Evolutionary conservation across 257 asterid species (phyloP), one percentile per base, ranked within the genome.

Genomic region (Solanum ossicruentum): DNA sequence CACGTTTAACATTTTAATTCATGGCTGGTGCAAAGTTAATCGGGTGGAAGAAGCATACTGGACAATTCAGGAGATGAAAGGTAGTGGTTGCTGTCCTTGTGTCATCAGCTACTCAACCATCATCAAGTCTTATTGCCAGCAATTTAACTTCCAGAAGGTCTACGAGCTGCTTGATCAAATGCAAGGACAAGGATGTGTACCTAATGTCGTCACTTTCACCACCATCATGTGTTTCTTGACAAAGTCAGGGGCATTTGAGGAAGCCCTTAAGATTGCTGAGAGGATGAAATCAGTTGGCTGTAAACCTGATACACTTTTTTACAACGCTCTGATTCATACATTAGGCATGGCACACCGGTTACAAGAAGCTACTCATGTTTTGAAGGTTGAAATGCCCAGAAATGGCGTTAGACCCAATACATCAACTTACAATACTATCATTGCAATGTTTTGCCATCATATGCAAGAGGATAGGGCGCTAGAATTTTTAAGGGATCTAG

Each of bases 41-140:
- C 86, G 94, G 88, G 93, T 96, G 8, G 98, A 96, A 72, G 99
- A 95, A 90, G 98, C 99, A 36, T 91, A 92, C 32, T 96, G 98
- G 99, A 96, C 97, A 26, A 87, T 96, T 72, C 93, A 96, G 82
- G 98, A 96, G 88, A 95, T 96, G 97, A 96, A 91, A 86, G 97
- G 98, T 21, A 72, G 84, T 17, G 95, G 98, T 66, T 90, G 86
- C 85, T 89, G 78, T 58, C 98, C 98, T 11, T 93, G 97, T 61
- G 93, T 91, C 73, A 92, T 94, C 57, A 93, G 95, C 89, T 93
- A 93, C 91, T 93, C 98, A 12, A 94, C 92, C 2, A 91, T 93
- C 49, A 91, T 93, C 80, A 93, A 89, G 32, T 92, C 91, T 72
- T 93, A 95, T 86, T 95, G 98, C 87, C 87, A 71, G 1, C 89